Conservation (phyloP, 768 basidiomycete genomes). For the Xerocomellus chrysenteron region DNA sequence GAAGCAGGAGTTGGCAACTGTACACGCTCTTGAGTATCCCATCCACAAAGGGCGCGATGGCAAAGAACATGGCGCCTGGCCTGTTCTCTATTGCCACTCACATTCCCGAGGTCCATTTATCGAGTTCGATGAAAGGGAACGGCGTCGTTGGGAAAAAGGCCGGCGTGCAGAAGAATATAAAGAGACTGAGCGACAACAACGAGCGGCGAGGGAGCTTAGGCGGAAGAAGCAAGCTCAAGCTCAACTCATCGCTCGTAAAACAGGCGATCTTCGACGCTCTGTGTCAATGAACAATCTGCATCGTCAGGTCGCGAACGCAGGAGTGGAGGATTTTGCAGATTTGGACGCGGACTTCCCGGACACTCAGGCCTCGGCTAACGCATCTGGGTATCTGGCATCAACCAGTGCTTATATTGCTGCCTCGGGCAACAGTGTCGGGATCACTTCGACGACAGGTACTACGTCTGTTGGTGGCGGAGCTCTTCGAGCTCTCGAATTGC, state of each 20-base stretch:
- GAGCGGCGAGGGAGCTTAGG: constrained; percentile 27
- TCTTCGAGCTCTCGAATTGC: constrained; percentile 48
- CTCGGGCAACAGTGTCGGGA: constrained; percentile 91
- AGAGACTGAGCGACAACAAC: constrained; percentile 31
- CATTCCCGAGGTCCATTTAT: constrained; percentile 71
- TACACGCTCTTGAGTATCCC: constrained; percentile 81
- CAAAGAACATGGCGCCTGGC: constrained; percentile 68
- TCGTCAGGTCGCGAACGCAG: constrained; percentile 45
- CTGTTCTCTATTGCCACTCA: constrained; percentile 78
- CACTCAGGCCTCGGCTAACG: constrained; percentile 54
- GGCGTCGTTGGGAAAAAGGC: constrained; percentile 61
- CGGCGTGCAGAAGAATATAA: constrained; percentile 41
- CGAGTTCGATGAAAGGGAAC: constrained; percentile 73
- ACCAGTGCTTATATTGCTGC: constrained; percentile 74
- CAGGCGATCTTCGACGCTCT: constrained; percentile 65
- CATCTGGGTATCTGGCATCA: constrained; percentile 70
- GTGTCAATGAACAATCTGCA: constrained; percentile 78
- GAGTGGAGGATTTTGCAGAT: constrained; percentile 43
- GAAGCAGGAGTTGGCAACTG: constrained; percentile 76
- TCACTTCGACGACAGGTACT: constrained; percentile 90
- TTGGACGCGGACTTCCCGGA: constrained; percentile 39
- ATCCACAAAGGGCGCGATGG: constrained; percentile 51
- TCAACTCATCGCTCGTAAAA: constrained; percentile 29
- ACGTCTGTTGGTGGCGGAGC: constrained; percentile 59
- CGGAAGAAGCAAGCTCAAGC: constrained; percentile 30